Percentiles rank a stretch among this genome's conserved stretches.
Conservation (phyloP, 179 eudicot species). For the Actinidia polygama region DNA sequence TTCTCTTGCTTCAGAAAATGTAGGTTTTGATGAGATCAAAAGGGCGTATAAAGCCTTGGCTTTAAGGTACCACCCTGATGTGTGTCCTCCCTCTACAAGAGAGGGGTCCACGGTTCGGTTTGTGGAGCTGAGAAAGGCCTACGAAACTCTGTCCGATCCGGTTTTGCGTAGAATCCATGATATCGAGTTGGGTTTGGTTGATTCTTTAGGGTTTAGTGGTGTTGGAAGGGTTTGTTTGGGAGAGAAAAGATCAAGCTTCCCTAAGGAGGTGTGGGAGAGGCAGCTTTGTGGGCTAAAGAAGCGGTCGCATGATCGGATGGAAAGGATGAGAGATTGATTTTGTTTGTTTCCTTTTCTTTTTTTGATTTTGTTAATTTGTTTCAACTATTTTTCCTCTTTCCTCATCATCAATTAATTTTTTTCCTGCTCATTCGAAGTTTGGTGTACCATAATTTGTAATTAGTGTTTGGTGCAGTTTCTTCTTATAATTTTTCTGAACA, state of each 20-base stretch:
- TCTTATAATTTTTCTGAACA: too few relatives aligned
- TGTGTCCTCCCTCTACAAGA: slow-evolving; percentile 25
- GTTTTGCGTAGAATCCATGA: slow-evolving; percentile 26
- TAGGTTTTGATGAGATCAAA: slow-evolving; percentile 36
- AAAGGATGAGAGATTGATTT: slow-evolving; percentile 9
- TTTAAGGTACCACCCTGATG: slow-evolving; percentile 37
- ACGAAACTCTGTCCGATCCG: slow-evolving; percentile 41
- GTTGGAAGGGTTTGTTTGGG: background rate
- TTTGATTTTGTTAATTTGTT: too few relatives aligned
- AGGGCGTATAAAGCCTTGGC: slow-evolving; percentile 39
- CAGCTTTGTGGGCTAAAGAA: slow-evolving; percentile 35
- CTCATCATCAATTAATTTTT: too few relatives aligned
- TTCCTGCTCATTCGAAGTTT: too few relatives aligned
- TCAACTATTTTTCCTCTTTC: too few relatives aligned
- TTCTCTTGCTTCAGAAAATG: slow-evolving; percentile 30
- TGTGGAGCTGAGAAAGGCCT: slow-evolving; percentile 32
- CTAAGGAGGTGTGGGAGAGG: slow-evolving; percentile 36
- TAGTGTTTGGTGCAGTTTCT: too few relatives aligned
- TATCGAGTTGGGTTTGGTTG: slow-evolving; percentile 29
- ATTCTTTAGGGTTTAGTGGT: slow-evolving; percentile 7
- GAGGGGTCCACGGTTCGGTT: slow-evolving; percentile 33
- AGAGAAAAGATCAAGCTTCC: background rate
- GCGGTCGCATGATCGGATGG: slow-evolving; percentile 20
- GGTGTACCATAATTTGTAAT: too few relatives aligned
- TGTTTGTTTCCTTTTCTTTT: too few relatives aligned